A percentile compares a stretch with the other conserved stretches of the same genome.
Conservation (phyloP, 1,284 basidiomycete species). For the Trichosporon sp. region DNA sequence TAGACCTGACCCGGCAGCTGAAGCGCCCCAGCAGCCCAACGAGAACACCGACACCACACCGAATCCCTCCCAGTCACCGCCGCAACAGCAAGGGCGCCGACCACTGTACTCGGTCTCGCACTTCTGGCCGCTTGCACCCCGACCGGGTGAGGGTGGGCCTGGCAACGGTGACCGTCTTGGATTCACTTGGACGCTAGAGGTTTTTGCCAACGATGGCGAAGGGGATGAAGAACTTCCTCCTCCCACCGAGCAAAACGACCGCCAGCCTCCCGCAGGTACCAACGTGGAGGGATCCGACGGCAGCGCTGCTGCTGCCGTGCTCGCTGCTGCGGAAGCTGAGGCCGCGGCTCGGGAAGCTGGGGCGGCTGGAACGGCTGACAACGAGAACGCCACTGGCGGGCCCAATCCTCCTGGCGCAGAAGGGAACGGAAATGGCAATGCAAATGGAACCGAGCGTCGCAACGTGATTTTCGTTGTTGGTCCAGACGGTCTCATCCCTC, state of each 20-base stretch:
- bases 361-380: neutral
- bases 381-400: neutral
- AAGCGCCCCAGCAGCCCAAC: neutral
- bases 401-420: neutral
- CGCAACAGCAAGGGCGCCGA: conserved; percentile 3
- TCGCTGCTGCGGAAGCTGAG: neutral
- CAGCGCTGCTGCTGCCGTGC: neutral
- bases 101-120: conserved; percentile 6
- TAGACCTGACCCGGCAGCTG: neutral
- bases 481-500: conserved; percentile 10
- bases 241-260: neutral
- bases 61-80: neutral
- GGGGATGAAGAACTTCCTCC: neutral
- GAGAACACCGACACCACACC: neutral
- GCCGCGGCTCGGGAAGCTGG: neutral
- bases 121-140: conserved; percentile 6
- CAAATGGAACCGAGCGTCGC: neutral
- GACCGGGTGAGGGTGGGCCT: neutral
- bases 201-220: conserved; percentile 17
- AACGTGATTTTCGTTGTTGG: conserved; percentile 15
- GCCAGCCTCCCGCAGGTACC: neutral
- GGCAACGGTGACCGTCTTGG: conserved; percentile 10
- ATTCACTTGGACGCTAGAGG: conserved; percentile 18
- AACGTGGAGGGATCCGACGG: neutral
- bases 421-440: neutral